phyloP scores from a whole-genome alignment of 768 basidiomycete species.

The Trametes cubensis region DNA sequence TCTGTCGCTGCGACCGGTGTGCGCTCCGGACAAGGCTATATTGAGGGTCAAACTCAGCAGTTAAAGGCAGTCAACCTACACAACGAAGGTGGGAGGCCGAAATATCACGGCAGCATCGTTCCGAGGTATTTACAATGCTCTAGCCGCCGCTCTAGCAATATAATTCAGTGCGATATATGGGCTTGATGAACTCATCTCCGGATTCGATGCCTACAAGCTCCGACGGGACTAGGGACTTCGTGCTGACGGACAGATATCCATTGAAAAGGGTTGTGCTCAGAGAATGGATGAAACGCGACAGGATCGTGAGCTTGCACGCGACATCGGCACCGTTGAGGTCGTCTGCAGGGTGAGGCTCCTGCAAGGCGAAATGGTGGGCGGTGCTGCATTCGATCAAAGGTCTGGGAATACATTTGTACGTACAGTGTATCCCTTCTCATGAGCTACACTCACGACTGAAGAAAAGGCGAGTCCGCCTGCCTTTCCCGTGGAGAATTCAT shows the following conservation, averaged over 20 bases:
- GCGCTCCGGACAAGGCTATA: too few relatives aligned
- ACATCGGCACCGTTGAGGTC: conserved; percentile 98
- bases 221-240: conserved; percentile 82
- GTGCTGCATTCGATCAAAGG: background rate
- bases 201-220: conserved; percentile 66
- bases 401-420: conserved; percentile 21
- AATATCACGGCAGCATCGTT: background rate
- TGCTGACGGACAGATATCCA: conserved; percentile 81
- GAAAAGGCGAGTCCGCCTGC: conserved; percentile 79
- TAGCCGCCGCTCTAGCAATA: background rate
- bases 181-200: conserved; percentile 81
- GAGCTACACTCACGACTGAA: conserved; percentile 83
- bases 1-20: too few relatives aligned
- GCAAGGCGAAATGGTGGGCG: background rate
- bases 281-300: conserved; percentile 74
- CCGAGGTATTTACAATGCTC: background rate
- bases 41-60: too few relatives aligned
- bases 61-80: too few relatives aligned
- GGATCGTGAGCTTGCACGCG: conserved; percentile 94
- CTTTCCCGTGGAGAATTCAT: conserved; percentile 80
- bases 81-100: background rate
- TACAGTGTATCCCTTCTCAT: conserved; percentile 94
- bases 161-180: background rate
- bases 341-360: conserved; percentile 98
- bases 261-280: conserved; percentile 59